A percentile compares a stretch with the other conserved stretches of the same genome.
These are phyloP conservation scores for Diacronema lutheri DNA, from an alignment of 78 protist species.

Conservation along the genomic window DNA sequence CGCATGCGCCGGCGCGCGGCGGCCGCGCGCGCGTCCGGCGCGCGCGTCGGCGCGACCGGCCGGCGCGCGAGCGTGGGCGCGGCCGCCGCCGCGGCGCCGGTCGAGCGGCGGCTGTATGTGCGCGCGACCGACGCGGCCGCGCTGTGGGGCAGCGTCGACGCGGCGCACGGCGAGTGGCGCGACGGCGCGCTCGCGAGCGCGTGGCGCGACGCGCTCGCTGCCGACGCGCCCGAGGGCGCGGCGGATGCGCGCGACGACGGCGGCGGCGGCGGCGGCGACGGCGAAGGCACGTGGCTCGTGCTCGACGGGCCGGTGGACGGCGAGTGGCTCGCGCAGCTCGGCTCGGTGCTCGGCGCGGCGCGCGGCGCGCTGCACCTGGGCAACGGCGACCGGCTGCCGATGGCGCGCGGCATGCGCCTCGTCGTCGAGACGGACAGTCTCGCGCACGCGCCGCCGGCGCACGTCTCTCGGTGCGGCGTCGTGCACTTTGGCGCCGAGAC, in stretches of 20 bases:
- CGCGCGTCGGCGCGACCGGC: not conserved
- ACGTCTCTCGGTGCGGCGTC: no score
- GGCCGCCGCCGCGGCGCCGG: no score
- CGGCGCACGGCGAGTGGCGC: conserved; percentile 67
- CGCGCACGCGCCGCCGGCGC: no score
- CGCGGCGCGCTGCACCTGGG: conserved; percentile 68
- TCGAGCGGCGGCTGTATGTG: conserved; percentile 61
- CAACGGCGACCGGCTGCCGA: conserved; percentile 75
- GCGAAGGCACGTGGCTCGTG: conserved; percentile 46
- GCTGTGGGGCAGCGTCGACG: conserved; percentile 70
- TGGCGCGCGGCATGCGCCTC: conserved; percentile 56
- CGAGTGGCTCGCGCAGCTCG: conserved; percentile 74
- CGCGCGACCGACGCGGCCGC: conserved; percentile 70
- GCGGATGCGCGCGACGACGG: conserved; percentile 11
- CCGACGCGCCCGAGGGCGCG: no score
- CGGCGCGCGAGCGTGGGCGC: no score
- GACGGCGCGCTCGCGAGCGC: conserved; percentile 73
- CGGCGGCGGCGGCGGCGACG: no score
- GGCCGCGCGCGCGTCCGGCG: not conserved
- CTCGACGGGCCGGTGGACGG: conserved; percentile 85
- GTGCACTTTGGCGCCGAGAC: no score
- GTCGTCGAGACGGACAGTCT: conserved; percentile 53
- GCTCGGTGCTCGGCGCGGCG: conserved; percentile 80
- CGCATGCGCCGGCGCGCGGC: no score
- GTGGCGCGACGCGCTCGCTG: conserved; percentile 61